A percentile compares a stretch with the other conserved stretches of the same genome.
Conservation (phyloP, 1,284 basidiomycete species). For the Cutaneotrichosporon sp. region DNA sequence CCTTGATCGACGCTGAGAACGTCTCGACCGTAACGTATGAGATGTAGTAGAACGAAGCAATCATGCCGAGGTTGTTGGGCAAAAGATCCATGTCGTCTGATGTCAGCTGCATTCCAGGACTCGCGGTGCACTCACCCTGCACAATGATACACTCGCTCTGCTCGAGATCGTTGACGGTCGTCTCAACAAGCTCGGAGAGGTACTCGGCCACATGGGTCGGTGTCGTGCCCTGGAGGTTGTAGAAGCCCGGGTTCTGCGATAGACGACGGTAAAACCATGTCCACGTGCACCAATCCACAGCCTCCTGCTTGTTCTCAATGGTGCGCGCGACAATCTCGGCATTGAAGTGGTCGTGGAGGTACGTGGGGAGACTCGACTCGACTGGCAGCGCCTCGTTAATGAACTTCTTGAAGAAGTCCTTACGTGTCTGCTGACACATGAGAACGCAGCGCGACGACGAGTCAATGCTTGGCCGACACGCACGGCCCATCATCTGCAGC, state of each 20-base stretch:
- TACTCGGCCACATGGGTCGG: conserved; percentile 91
- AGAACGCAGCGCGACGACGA: conserved; percentile 84
- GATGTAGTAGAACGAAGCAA: conserved; percentile 66
- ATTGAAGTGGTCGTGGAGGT: conserved; percentile 94
- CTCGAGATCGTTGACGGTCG: conserved; percentile 82
- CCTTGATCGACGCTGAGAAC: conserved; percentile 91
- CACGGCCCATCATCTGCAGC: conserved; percentile 97
- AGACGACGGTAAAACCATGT: conserved; percentile 82
- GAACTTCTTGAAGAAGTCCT: conserved; percentile 99
- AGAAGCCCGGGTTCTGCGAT: conserved; percentile 83
- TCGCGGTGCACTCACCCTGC: conserved; percentile 54
- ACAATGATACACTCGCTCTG: conserved; percentile 93
- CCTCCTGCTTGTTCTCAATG: conserved; percentile 97
- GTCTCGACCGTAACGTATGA: conserved; percentile 92
- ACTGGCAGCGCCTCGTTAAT: conserved; percentile 94
- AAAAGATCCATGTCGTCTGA: conserved; percentile 88
- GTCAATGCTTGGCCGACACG: conserved; percentile 82
- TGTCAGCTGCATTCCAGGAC: conserved; percentile 6
- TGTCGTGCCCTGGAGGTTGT: conserved; percentile 87
- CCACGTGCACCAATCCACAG: conserved; percentile 63
- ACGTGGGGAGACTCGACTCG: conserved; percentile 83
- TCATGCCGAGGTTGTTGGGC: conserved; percentile 90
- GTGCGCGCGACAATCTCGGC: conserved; percentile 98
- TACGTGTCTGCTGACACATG: conserved; percentile 94
- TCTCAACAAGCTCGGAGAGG: conserved; percentile 92